These are phyloP conservation scores for Schwanniomyces etchellsii DNA, from an alignment of 1,139 yeast genomes.

Conservation along the genomic window DNA sequence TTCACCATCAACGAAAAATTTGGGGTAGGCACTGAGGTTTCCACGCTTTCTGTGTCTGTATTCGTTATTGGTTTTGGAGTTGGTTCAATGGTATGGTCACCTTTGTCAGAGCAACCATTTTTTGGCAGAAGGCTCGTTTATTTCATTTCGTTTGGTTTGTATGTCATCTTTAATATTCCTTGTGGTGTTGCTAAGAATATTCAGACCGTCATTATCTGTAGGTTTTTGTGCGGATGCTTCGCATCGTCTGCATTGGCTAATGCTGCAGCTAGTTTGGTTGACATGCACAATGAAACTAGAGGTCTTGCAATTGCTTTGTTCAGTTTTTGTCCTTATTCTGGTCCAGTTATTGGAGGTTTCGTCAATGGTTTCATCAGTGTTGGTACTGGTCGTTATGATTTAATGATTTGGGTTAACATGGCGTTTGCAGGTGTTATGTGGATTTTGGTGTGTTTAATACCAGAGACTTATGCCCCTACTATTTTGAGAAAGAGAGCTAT, in stretches of 20 bases:
- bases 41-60: conserved; percentile 71
- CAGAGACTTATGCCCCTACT: conserved; percentile 90
- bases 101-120: conserved; percentile 63
- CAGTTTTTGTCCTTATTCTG: conserved; percentile 89
- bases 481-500: conserved; percentile 71
- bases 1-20: conserved; percentile 57
- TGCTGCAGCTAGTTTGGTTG: conserved; percentile 90
- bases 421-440: conserved; percentile 86
- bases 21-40: conserved; percentile 69
- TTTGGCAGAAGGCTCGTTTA: conserved; percentile 86
- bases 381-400: conserved; percentile 58
- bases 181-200: conserved; percentile 84
- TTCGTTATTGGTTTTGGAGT: conserved; percentile 87
- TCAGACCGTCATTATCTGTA: conserved; percentile 71
- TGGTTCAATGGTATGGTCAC: conserved; percentile 91
- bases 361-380: conserved; percentile 82
- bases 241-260: conserved; percentile 78
- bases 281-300: conserved; percentile 72
- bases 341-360: conserved; percentile 88
- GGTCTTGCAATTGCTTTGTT: conserved; percentile 89
- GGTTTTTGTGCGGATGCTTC: conserved; percentile 85
- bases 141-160: conserved; percentile 65
- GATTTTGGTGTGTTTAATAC: conserved; percentile 56
- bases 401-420: conserved; percentile 86
- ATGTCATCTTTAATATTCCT: conserved; percentile 78